Conservation (phyloP, 1,139 yeast species). For the Candida sp. region DNA sequence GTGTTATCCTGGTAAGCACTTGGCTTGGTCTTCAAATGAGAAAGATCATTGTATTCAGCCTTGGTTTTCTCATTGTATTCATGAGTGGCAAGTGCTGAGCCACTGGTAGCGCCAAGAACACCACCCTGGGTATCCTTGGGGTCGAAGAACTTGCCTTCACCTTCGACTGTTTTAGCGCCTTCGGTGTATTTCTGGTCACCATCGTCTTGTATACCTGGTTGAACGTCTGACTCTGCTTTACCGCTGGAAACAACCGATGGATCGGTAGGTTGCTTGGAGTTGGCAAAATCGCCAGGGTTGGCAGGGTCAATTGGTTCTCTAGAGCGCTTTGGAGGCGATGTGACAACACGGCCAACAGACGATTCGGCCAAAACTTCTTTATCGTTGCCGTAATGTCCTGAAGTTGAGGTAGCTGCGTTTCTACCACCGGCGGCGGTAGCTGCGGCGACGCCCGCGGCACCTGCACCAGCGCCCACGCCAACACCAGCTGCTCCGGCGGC, state of each 20-base stretch:
- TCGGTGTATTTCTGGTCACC: slow-evolving; percentile 29
- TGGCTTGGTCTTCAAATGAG: slow-evolving; percentile 35
- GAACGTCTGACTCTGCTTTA: slow-evolving; percentile 7
- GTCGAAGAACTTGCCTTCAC: slow-evolving; percentile 37
- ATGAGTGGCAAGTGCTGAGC: slow-evolving; percentile 8
- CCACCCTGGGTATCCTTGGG: slow-evolving; percentile 34
- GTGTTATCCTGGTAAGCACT: slow-evolving; percentile 25
- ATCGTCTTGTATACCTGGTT: slow-evolving; percentile 19
- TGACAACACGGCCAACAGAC: slow-evolving; percentile 34
- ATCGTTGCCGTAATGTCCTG: slow-evolving; percentile 4
- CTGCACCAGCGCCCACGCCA: slow-evolving; percentile 1
- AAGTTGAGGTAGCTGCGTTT: slow-evolving; percentile 1
- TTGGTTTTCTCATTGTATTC: slow-evolving; percentile 18
- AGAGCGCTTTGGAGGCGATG: slow-evolving; percentile 34
- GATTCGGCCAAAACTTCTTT: slow-evolving; percentile 18
- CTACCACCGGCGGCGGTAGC: not conserved
- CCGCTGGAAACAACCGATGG: slow-evolving; percentile 19
- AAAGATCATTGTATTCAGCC: slow-evolving; percentile 24
- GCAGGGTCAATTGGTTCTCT: slow-evolving; percentile 32
- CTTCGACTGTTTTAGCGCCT: slow-evolving; percentile 30
- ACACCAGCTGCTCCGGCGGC: slow-evolving; percentile 9
- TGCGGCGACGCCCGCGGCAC: not conserved
- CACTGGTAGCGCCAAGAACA: slow-evolving; percentile 9
- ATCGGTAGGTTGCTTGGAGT: slow-evolving; percentile 34
- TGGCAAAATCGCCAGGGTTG: slow-evolving; percentile 37